Evolutionary conservation across 441 rosid species (phyloP), one percentile per base, ranked within the genome.

Genomic region (Erodium moschatum): DNA sequence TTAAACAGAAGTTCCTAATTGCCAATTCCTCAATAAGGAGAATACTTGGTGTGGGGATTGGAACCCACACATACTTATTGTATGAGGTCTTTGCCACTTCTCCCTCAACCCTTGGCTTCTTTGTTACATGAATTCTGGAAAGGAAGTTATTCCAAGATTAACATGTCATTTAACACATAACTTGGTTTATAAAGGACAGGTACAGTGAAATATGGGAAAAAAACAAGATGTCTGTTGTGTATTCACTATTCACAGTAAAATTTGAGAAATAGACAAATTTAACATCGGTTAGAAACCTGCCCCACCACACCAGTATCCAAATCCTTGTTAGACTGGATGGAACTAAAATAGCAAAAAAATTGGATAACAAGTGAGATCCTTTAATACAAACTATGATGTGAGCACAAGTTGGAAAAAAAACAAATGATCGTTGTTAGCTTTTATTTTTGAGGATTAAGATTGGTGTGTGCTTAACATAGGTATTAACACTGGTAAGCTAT

Each of bases 331-430:
- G 15, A 46, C 52, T 11, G n/a, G 52, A 5, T 15, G 60, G 5
- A 52, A 52, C 60, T 52, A 16, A 52, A 52, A 52, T 15, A n/a
- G 60, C 2, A 29, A 52, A 52, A 52, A 15, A n/a, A n/a, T 9
- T 58, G 31, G 64, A 58, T 20, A 58, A 20, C 64, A 58, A 19
- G 11, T 58, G 13, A 58, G 64, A 9, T 58, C 64, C 64, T 58
- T 20, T 20, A 21, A 20, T 60, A 9, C 64, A 20, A 60, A 60
- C 64, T 10, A 24, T 60, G 29, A 3, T 60, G 15, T 24, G 64
- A 27, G 21, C 6, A 7, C 19, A 60, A 20, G 13, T 60, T 10
- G 15, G 11, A 60, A 20, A 20, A 19, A 20, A 60, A 60, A 60
- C 31, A 29, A 29, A 29, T 60, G 29, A 60, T 21, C 1, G 20